These are phyloP conservation scores for Obelidium mucronatum DNA, from an alignment of 192 early-diverging fungal species.

Conservation along the genomic window DNA sequence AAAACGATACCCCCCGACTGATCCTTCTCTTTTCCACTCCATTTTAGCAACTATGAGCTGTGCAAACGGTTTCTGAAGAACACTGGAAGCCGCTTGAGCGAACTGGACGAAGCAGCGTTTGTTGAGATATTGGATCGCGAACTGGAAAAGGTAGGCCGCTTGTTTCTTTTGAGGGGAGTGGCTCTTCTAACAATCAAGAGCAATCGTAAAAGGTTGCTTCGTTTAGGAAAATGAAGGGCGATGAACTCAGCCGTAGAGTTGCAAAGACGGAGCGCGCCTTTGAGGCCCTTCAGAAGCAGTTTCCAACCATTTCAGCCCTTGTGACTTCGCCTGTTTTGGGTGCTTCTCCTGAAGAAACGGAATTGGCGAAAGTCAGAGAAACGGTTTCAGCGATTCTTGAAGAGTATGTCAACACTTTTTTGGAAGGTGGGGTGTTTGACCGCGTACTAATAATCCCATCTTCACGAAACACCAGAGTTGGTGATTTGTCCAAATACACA, in stretches of 20 bases:
- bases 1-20: too few species aligned
- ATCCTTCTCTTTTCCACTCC: background rate
- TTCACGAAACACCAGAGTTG: too few species aligned
- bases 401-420: too few species aligned
- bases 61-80: conserved; percentile 86
- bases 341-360: conserved; percentile 11
- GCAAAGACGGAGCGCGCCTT: conserved; percentile 53
- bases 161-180: too few species aligned
- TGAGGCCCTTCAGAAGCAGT: conserved; percentile 33
- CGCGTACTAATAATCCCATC: too few species aligned
- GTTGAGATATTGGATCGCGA: conserved; percentile 88
- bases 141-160: conserved; percentile 74
- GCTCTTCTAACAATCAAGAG: background rate
- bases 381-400: conserved; percentile 49
- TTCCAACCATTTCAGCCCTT: conserved; percentile 34
- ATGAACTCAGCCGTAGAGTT: conserved; percentile 58
- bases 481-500: conserved; percentile 59
- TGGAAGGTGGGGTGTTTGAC: too few species aligned
- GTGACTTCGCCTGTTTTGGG: conserved; percentile 21
- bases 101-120: conserved; percentile 85
- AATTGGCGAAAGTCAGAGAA: conserved; percentile 38
- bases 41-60: conserved; percentile 72
- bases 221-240: conserved; percentile 61
- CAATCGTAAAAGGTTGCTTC: conserved; percentile 48
- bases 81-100: conserved; percentile 70